phyloP scores from a whole-genome alignment of 345 rosid genomes.

The Arabidopsis suecica region DNA sequence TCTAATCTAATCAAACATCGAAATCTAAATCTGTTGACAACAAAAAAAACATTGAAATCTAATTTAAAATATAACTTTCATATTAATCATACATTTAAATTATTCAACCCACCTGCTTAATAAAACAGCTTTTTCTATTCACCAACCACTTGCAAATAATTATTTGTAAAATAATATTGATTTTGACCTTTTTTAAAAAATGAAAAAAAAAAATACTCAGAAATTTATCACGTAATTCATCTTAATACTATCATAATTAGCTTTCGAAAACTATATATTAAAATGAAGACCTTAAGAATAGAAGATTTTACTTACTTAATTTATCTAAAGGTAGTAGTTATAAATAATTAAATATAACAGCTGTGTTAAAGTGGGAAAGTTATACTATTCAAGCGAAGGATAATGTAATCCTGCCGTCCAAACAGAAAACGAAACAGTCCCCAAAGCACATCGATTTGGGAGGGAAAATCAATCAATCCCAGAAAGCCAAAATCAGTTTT shows the following conservation, averaged over 20 bases:
- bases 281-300: not conserved
- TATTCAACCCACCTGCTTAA: too few relatives aligned
- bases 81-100: too few relatives aligned
- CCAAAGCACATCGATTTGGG: conserved; percentile 40
- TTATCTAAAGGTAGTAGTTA: not conserved
- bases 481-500: conserved; percentile 14
- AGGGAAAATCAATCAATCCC: conserved; percentile 44
- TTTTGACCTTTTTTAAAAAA: not conserved
- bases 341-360: not conserved
- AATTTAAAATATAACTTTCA: too few relatives aligned
- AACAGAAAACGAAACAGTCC: conserved; percentile 7
- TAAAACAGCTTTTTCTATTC: not conserved
- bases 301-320: not conserved
- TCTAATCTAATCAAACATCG: not conserved
- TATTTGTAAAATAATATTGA: not conserved
- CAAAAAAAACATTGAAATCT: too few relatives aligned
- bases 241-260: not conserved
- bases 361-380: conserved; percentile 23
- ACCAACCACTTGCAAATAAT: conserved; percentile 25
- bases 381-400: conserved; percentile 2
- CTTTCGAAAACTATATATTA: not conserved
- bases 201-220: not conserved
- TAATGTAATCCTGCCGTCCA: not conserved
- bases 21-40: not conserved
- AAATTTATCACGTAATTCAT: conserved; percentile 23